A percentile compares a stretch with the other conserved stretches of the same genome.
Conservation (phyloP, 257 asterid species). For the Capsicum baccatum region DNA sequence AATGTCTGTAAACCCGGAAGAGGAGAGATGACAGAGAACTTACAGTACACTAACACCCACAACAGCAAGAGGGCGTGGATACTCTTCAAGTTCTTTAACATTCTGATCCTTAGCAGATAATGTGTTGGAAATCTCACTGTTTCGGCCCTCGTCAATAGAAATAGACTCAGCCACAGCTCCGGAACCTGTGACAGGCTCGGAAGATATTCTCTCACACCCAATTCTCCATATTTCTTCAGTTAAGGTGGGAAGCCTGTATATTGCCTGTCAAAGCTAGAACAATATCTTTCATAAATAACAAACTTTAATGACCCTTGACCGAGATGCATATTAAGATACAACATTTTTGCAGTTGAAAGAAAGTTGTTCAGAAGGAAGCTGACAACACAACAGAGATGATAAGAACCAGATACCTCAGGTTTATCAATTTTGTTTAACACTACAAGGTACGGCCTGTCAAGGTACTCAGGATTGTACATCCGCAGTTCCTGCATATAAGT, state of each 20-base stretch:
- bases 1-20: neutral
- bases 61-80: conserved; percentile 75
- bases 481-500: too few relatives aligned
- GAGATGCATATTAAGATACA: neutral
- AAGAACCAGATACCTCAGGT: too few relatives aligned
- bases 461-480: too few relatives aligned
- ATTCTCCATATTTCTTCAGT: conserved; percentile 64
- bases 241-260: conserved; percentile 62
- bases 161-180: conserved; percentile 27
- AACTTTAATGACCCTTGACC: neutral
- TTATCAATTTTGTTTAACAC: too few relatives aligned
- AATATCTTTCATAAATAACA: neutral
- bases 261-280: conserved; percentile 55
- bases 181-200: too few relatives aligned
- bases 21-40: too few relatives aligned
- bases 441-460: too few relatives aligned
- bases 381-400: too few relatives aligned
- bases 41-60: conserved; percentile 92
- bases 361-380: conserved; percentile 3
- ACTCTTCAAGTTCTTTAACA: conserved; percentile 79
- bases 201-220: conserved; percentile 54
- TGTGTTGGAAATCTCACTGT: conserved; percentile 34
- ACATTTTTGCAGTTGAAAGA: neutral
- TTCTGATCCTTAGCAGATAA: conserved; percentile 42
- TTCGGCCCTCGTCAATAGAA: conserved; percentile 37